Conservation (phyloP, 2,329 filamentous ascomycete genomes). For the Coniochaeta sp. region DNA sequence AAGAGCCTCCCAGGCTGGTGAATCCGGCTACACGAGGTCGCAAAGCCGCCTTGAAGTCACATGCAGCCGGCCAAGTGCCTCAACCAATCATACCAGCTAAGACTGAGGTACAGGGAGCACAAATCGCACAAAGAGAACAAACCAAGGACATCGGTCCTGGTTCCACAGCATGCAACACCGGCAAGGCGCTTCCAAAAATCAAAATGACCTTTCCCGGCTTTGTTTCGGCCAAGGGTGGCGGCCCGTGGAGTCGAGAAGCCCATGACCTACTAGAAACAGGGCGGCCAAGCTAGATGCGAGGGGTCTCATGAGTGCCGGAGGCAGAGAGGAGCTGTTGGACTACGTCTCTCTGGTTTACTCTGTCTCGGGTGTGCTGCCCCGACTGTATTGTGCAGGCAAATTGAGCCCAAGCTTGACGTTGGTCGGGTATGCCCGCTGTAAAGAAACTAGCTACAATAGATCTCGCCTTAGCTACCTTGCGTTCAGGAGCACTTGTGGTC, state of each 20-base stretch:
- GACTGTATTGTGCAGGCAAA: too few species aligned
- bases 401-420: too few species aligned
- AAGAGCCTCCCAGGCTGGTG: conserved; percentile 15
- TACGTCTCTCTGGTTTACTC: background rate
- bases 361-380: too few species aligned
- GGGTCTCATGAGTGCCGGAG: background rate
- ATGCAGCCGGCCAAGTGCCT: conserved; percentile 41
- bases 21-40: conserved; percentile 46
- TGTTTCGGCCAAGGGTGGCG: conserved; percentile 39
- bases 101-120: background rate
- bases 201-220: conserved; percentile 32
- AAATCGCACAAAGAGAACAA: background rate
- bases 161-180: background rate
- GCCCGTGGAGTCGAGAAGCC: conserved; percentile 64
- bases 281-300: conserved; percentile 31
- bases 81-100: conserved; percentile 31
- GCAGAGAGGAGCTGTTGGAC: background rate
- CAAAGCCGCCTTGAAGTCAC: conserved; percentile 43
- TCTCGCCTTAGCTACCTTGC: too few species aligned
- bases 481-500: too few species aligned
- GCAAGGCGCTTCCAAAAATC: conserved; percentile 14
- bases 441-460: too few species aligned
- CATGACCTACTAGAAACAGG: conserved; percentile 57
- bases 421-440: too few species aligned
- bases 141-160: background rate